Evolutionary conservation across 1,284 basidiomycete species (phyloP), one percentile per base, ranked within the genome.

Genomic region (Phellopilus nigrolimitatus): DNA sequence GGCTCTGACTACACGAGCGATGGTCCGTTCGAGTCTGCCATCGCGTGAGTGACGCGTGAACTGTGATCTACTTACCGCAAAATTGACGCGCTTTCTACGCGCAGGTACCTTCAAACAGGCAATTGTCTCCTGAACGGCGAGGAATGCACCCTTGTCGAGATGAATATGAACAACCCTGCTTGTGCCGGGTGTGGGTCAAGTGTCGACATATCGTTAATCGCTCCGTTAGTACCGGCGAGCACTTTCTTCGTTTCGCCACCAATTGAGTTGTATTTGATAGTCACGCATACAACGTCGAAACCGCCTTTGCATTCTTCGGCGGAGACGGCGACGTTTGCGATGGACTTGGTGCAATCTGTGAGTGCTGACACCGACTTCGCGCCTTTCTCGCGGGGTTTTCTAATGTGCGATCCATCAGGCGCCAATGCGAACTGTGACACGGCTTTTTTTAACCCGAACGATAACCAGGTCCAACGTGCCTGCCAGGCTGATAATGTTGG

Each of bases 131-230:
- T 61, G 53, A 76, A 76, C 48, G 75, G 72, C 38, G 74, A 76
- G 57, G 47, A 63, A 2, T 76, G 75, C 46, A 55, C 65, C 2
- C 57, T 72, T 27, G 8, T 76, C 21, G 74, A 76, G 60, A 70
- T 64, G 62, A 75, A 70, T 24, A 62, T 76, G 51, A 62, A 60
- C 48, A 72, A 76, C 59, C 68, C 74, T 4, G 59, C 59, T 10
- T 61, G 61, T 28, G 42, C 62, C 1, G 73, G 74, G 2, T 63
- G 68, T 53, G 74, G 74, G 6, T 71, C 72, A 5, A 69, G 66
- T 36, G 59, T 63, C n/a, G 75, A 76, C 54, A 62, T 76, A 41
- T 73, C 71, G 51, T 62, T 76, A 56, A 76, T 76, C 39, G 1
- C 57, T 1, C 71, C 71, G 72, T 74, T 52, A 57, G 73, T 59